phyloP scores from a whole-genome alignment of 2,329 filamentous ascomycete species.

The Bertia moriformis region DNA sequence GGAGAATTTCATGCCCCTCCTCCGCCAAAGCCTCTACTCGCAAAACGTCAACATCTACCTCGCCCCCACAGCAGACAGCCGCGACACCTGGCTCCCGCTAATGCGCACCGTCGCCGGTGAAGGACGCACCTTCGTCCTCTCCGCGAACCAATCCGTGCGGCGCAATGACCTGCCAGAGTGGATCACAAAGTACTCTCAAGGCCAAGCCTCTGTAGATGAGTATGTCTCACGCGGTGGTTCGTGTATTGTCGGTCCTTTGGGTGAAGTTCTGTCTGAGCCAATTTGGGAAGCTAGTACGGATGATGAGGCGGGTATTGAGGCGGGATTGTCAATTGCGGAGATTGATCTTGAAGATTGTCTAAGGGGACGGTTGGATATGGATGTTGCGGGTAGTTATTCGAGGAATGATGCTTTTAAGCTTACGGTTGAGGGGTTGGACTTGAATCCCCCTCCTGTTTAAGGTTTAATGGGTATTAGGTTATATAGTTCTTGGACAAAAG shows the following conservation, averaged over 20 bases:
- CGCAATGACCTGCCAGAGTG: constrained; percentile 39
- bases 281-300: constrained; percentile 57
- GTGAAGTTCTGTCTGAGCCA: constrained; percentile 66
- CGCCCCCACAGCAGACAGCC: constrained; percentile 73
- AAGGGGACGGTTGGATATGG: constrained; percentile 66
- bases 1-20: constrained; percentile 91
- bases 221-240: constrained; percentile 66
- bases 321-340: constrained; percentile 50
- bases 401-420: constrained; percentile 53
- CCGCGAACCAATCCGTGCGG: constrained; percentile 68
- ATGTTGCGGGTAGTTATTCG: constrained; percentile 75
- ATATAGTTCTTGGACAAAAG: no score
- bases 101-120: constrained; percentile 73
- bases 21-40: constrained; percentile 69
- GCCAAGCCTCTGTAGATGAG: constrained; percentile 10
- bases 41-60: constrained; percentile 89
- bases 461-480: no score
- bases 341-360: constrained; percentile 82
- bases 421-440: constrained; percentile 39
- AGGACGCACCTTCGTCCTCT: constrained; percentile 72
- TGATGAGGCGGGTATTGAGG: constrained; percentile 2
- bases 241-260: constrained; percentile 65
- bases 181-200: constrained; percentile 24
- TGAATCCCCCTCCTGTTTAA: constrained; percentile 39
- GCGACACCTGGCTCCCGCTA: constrained; percentile 70